phyloP scores from a whole-genome alignment of 495 filamentous ascomycete species.

The Aspergillus egyptiacus region DNA sequence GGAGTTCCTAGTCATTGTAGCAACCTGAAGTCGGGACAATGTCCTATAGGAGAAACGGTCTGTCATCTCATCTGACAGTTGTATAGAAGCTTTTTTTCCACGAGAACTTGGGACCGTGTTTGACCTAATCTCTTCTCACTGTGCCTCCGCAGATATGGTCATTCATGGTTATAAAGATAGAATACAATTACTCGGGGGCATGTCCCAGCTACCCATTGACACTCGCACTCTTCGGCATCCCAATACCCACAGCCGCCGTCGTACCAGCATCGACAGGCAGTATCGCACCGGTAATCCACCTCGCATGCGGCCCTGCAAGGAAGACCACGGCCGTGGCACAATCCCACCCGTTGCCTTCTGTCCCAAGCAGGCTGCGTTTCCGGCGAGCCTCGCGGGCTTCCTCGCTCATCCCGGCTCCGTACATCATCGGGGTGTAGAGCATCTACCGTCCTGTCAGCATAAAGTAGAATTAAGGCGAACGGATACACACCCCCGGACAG shows the following conservation, averaged over 20 bases:
- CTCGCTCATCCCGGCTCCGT: constrained; percentile 44
- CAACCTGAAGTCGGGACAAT: too few species aligned
- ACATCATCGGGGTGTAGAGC: constrained; percentile 59
- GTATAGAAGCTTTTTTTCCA: too few species aligned
- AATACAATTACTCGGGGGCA: too few species aligned
- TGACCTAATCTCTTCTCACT: too few species aligned
- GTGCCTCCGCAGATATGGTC: too few species aligned
- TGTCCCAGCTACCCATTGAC: constrained; percentile 7
- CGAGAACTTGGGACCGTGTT: too few species aligned
- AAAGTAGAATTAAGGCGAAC: too few species aligned
- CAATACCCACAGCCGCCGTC: constrained; percentile 31
- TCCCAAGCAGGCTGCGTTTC: constrained; percentile 45
- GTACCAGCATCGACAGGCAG: constrained; percentile 47
- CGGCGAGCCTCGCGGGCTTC: constrained; percentile 42
- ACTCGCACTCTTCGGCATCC: constrained; percentile 11
- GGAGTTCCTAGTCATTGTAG: too few species aligned
- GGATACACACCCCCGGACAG: constrained; percentile 38
- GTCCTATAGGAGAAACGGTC: too few species aligned
- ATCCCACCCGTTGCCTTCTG: constrained; percentile 53
- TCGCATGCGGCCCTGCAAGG: constrained; percentile 40
- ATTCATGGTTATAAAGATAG: too few species aligned
- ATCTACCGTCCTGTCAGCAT: constrained; percentile 30
- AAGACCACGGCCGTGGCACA: constrained; percentile 33
- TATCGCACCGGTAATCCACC: constrained; percentile 46
- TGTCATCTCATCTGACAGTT: too few species aligned